Evolutionary conservation across 106 monocot species (phyloP), one percentile per base, ranked within the genome.

Genomic region (Dendrobium nobile): DNA sequence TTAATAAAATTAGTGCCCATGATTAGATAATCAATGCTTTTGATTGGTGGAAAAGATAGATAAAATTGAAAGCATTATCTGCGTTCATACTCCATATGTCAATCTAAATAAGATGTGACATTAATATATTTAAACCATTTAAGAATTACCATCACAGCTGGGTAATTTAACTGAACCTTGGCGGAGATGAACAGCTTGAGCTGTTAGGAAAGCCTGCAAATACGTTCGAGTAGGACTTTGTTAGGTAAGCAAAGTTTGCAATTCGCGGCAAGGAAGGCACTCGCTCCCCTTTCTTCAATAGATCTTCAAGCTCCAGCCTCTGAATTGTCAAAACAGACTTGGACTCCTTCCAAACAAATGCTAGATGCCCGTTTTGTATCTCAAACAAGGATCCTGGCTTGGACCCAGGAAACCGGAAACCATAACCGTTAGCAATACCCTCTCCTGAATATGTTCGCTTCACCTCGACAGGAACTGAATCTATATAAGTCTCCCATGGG

Each of bases 181-280:
- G 83, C 16, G 85, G 86, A 77, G 86, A 67, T 47, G 84, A 84
- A 59, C 75, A 77, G 68, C 42, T 45, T 48, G 82, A 72, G 74
- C 73, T 84, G 78, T 64, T 86, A 27, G 82, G 72, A 64, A 85
- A 84, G 28, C 84, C 86, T 26, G 84, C 79, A 82, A 90, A 95
- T 3, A 95, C 89, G 79, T 95, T 95, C 5, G 95, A 95, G 59
- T 92, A 95, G 9, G 92, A 91, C 82, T 95, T 92, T 4, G 92
- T 95, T 10, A 95, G 74, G 61, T 91, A 95, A 3, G 85, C 85
- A 79, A 95, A 95, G 84, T 95, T 95, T 11, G 86, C 75, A 48
- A 95, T 82, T 5, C 90, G 90, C 0, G 90, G 86, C 40, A 90
- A 79, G 0, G 89, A 42, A 67, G 92, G 89, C 28, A 95, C 91